These are phyloP conservation scores for Guadua angustifolia DNA, from an alignment of 176 grass and related monocot species.

Conservation along the genomic window DNA sequence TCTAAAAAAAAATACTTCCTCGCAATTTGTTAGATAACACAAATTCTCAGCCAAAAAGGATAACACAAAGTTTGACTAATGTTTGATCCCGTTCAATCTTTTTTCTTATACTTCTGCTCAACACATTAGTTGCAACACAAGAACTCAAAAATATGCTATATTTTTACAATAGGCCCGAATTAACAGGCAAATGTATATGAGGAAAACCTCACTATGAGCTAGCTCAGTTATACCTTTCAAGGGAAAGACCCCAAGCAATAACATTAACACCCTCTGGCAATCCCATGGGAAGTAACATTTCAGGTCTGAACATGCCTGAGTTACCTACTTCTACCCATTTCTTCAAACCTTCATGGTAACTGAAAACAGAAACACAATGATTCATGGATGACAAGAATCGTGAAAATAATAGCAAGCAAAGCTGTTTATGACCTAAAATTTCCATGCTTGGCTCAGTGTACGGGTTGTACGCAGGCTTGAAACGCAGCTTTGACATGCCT, in stretches of 20 bases:
- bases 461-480: constrained; percentile 98
- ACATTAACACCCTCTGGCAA: constrained; percentile 93
- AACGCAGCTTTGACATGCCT: constrained; percentile 91
- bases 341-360: constrained; percentile 88
- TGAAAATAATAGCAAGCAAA: constrained; percentile 29
- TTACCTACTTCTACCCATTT: constrained; percentile 99
- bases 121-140: not conserved
- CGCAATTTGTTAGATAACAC: not conserved
- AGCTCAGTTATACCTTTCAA: constrained; percentile 71
- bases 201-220: constrained; percentile 1
- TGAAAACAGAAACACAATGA: constrained; percentile 46
- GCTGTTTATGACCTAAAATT: constrained; percentile 70
- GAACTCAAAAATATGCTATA: not conserved
- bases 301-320: constrained; percentile 97
- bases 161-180: not conserved
- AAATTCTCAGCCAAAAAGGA: not conserved
- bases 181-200: constrained; percentile 19
- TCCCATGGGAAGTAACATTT: constrained; percentile 98
- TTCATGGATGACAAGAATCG: not conserved
- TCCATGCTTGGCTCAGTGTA: constrained; percentile 99
- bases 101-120: not conserved
- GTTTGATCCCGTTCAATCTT: not conserved
- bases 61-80: not conserved
- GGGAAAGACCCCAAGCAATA: constrained; percentile 98
- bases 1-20: not conserved